Evolutionary conservation across 345 rosid species (phyloP), one percentile per base, ranked within the genome.

Genomic region (Eucalyptus sideroxylon): DNA sequence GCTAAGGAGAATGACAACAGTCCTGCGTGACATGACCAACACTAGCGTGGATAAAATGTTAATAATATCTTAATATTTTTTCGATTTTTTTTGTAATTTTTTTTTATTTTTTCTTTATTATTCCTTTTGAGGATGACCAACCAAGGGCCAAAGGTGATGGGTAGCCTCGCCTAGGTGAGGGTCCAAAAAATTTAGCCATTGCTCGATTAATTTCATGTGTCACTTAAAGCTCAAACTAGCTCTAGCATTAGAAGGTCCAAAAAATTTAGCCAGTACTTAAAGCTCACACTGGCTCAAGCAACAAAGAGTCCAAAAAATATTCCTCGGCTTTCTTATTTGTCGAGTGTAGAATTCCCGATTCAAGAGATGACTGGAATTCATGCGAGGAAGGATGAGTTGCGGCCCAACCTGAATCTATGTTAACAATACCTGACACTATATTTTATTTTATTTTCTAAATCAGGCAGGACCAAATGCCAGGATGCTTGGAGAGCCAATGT

Each of bases 11-110:
- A 56, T 5, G 12, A 23, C 13, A 24, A 0, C 3, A 0, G 0
- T 23, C 5, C 0, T 9, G 3, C 0, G 0, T 23, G 30, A 23
- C 0, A 23, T 9, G 12, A 56, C 13, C 1, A 4, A 10, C 3
- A 56, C 3, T 21, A 23, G 2, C 3, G 4, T 55, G 26, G 5
- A 55, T 23, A 55, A 55, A 55, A 55, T 55, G 26, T 55, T 9
- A 55, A 21, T 21, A 55, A 55, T 55, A 55, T 55, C 11, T 55
- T 55, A 51, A 16, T 50, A 50, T 8, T 55, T 21, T 19, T 44
- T 44, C 0, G 45, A 44, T 53, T 53, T 7, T 53, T 53, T 53
- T 53, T 53, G 21, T 4, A 51, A 47, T 51, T 51, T 51, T 16
- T 40, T 44, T 2, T 7, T 2, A 0, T 53, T 55, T 21, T 55